A percentile compares a stretch with the other conserved stretches of the same genome.
Evolutionary conservation across 176 grass and related monocot genomes (phyloP).

Genomic region (Oropetium thomaeum): DNA sequence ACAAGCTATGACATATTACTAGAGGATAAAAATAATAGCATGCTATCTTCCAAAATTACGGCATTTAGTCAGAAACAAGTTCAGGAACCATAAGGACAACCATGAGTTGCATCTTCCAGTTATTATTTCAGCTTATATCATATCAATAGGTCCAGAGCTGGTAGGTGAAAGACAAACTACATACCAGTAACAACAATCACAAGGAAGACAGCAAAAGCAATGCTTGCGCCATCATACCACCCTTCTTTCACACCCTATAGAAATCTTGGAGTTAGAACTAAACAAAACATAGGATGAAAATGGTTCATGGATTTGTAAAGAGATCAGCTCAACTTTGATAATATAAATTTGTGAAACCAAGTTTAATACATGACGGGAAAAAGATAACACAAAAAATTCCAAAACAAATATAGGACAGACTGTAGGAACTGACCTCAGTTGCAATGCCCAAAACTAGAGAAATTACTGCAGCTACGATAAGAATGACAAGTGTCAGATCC

Average conservation of each 20-base stretch:
- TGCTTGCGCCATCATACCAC: conserved; percentile 93
- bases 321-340: not conserved
- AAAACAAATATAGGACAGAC: not conserved
- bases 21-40: not conserved
- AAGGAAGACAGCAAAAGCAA: conserved; percentile 89
- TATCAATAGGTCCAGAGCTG: not conserved
- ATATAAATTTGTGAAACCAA: not conserved
- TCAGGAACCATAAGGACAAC: not conserved
- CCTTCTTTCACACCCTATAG: conserved; percentile 87
- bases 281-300: conserved; percentile 26
- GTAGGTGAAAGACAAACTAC: conserved; percentile 14
- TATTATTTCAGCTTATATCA: not conserved
- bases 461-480: conserved; percentile 80
- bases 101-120: conserved; percentile 13
- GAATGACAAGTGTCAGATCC: conserved; percentile 85
- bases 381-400: not conserved
- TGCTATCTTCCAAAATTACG: not conserved
- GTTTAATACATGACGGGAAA: not conserved
- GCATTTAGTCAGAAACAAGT: not conserved
- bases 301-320: not conserved
- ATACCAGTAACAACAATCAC: conserved; percentile 98
- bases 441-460: conserved; percentile 84
- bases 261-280: conserved; percentile 47
- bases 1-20: not conserved
- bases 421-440: conserved; percentile 66